Conservation (phyloP, 768 basidiomycete genomes). For the Kwoniella heveanensis region DNA sequence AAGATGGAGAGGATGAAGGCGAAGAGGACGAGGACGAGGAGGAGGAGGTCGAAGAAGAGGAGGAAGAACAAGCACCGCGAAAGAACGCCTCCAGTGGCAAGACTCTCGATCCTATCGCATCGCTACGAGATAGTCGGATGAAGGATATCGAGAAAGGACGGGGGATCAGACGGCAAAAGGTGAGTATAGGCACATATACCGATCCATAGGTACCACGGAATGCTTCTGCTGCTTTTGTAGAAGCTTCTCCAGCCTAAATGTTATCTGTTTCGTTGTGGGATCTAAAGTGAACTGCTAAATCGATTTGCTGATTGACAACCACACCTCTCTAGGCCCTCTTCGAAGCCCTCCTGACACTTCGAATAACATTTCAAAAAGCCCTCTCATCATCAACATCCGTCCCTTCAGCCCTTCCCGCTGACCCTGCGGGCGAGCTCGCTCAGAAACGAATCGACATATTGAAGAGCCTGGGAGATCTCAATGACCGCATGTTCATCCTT, state of each 20-base stretch:
- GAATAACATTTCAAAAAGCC: conserved; percentile 87
- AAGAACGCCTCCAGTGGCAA: conserved; percentile 1
- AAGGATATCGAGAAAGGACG: conserved; percentile 68
- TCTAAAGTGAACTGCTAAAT: neutral
- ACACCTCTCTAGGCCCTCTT: conserved; percentile 66
- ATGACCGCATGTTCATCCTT: conserved; percentile 54
- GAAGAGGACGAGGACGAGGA: conserved; percentile 19
- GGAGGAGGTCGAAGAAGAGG: conserved; percentile 33
- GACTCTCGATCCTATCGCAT: conserved; percentile 49
- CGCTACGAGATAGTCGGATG: conserved; percentile 40
- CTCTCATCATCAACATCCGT: conserved; percentile 71
- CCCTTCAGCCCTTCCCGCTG: conserved; percentile 12
- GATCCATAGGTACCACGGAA: no score
- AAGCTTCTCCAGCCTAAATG: no score
- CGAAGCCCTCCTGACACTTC: conserved; percentile 84
- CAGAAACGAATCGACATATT: conserved; percentile 25
- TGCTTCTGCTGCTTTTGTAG: no score
- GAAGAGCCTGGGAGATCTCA: conserved; percentile 33
- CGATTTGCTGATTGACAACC: neutral
- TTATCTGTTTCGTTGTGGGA: no score
- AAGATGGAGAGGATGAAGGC: conserved; percentile 31
- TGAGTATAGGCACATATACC: conserved; percentile 54
- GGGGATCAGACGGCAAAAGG: conserved; percentile 80
- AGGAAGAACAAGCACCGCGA: conserved; percentile 34
- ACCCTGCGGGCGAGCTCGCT: conserved; percentile 27